A percentile compares a stretch with the other conserved stretches of the same genome.
phyloP scores from a whole-genome alignment of 148 eudicot species.

The Spergularia marina region DNA sequence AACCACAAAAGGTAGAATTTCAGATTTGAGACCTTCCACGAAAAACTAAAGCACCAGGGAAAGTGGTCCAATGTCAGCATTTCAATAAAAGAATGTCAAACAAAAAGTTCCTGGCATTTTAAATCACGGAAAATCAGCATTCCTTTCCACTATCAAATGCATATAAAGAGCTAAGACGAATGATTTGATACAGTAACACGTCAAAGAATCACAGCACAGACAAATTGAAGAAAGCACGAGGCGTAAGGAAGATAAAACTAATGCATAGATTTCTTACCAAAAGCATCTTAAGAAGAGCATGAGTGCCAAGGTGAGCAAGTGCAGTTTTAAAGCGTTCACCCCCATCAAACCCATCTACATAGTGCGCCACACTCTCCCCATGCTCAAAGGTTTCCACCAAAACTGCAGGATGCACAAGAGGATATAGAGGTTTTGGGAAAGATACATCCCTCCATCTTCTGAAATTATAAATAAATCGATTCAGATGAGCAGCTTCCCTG shows the following conservation, averaged over 20 bases:
- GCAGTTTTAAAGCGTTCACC: constrained; percentile 63
- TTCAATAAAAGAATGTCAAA: neutral
- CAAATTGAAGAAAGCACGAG: neutral
- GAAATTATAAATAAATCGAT: constrained; percentile 87
- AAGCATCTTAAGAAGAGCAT: constrained; percentile 92
- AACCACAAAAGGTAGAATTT: neutral
- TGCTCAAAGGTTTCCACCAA: constrained; percentile 90
- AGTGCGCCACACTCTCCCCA: constrained; percentile 82
- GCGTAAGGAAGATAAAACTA: neutral
- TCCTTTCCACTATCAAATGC: neutral
- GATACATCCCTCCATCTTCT: constrained; percentile 86
- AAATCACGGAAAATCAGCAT: neutral
- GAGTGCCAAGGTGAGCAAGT: constrained; percentile 87
- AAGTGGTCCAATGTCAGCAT: neutral
- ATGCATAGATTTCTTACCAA: constrained; percentile 45
- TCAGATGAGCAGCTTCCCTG: constrained; percentile 90
- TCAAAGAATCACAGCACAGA: neutral
- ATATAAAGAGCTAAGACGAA: neutral
- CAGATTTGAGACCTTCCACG: neutral
- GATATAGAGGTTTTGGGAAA: constrained; percentile 93
- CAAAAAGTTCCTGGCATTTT: neutral
- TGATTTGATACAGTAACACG: neutral
- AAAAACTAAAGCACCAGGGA: neutral
- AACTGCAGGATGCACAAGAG: constrained; percentile 92
- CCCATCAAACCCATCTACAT: constrained; percentile 74